These are phyloP conservation scores for Sclerotinia sclerotiorum DNA, from an alignment of 2,329 filamentous ascomycete genomes.

Conservation along the genomic window DNA sequence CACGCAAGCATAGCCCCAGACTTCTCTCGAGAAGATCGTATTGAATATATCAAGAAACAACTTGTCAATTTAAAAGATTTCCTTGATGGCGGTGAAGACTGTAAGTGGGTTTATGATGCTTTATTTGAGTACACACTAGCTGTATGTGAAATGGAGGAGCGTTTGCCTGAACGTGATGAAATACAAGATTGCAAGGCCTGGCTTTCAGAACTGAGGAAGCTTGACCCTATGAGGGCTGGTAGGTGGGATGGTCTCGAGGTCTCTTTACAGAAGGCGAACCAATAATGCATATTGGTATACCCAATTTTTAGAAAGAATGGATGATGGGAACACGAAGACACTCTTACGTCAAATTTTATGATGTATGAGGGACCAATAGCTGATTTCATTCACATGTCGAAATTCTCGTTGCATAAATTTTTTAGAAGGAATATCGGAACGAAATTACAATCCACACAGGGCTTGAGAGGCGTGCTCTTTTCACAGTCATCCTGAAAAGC, in stretches of 20 bases:
- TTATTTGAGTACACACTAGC: slow-evolving; percentile 71
- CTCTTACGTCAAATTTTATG: background rate
- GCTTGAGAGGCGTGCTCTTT: background rate
- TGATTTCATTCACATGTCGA: background rate
- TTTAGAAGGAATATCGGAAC: background rate
- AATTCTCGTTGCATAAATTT: background rate
- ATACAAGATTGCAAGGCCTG: slow-evolving; percentile 38
- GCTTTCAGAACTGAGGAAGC: slow-evolving; percentile 38
- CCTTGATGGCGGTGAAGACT: slow-evolving; percentile 63
- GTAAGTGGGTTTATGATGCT: slow-evolving; percentile 88
- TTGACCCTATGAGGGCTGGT: slow-evolving; percentile 40
- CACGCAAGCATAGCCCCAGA: slow-evolving; percentile 62
- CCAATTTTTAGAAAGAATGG: background rate
- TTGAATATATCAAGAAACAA: slow-evolving; percentile 66
- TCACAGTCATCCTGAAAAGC: background rate
- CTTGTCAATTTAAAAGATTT: slow-evolving; percentile 71
- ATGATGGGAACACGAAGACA: background rate
- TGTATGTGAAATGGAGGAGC: slow-evolving; percentile 54
- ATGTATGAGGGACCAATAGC: background rate
- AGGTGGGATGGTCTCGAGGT: slow-evolving; percentile 41
- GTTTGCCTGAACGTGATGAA: slow-evolving; percentile 44
- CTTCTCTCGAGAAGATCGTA: slow-evolving; percentile 60
- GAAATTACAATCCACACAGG: background rate
- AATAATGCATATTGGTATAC: background rate
- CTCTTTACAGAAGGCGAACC: background rate